Percentiles rank a stretch among this genome's conserved stretches.
Evolutionary conservation across 768 basidiomycete genomes (phyloP).

Genomic region (Pleurotus tuoliensis): DNA sequence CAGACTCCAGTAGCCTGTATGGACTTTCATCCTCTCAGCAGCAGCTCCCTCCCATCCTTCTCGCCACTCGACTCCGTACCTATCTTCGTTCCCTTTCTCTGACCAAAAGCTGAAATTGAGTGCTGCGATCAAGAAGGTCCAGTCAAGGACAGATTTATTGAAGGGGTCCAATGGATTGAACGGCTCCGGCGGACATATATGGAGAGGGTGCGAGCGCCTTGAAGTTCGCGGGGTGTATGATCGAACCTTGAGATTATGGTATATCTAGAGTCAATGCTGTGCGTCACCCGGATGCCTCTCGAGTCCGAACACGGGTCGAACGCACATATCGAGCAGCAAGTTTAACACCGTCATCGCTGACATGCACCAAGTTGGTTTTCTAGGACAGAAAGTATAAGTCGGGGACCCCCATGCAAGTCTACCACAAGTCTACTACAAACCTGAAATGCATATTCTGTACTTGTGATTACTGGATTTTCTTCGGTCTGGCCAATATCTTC

Average conservation of each 20-base stretch:
- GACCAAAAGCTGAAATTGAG: constrained; percentile 94
- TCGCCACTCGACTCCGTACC: constrained; percentile 81
- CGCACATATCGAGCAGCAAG: constrained; percentile 65
- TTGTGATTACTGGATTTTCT: constrained; percentile 57
- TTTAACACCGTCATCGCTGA: constrained; percentile 58
- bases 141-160: constrained; percentile 61
- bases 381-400: constrained; percentile 20
- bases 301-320: constrained; percentile 30
- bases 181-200: constrained; percentile 66
- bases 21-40: constrained; percentile 42
- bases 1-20: constrained; percentile 86
- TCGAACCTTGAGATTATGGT: constrained; percentile 50
- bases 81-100: constrained; percentile 47
- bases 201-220: constrained; percentile 73
- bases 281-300: constrained; percentile 6
- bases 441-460: constrained; percentile 53
- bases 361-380: constrained; percentile 56
- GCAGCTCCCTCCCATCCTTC: constrained; percentile 46
- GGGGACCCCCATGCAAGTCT: neutral
- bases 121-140: constrained; percentile 84
- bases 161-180: constrained; percentile 47
- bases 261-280: constrained; percentile 43
- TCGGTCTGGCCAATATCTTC: neutral
- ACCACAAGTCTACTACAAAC: no score
- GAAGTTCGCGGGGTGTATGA: constrained; percentile 78